Evolutionary conservation across 2,329 filamentous ascomycete genomes (phyloP), one percentile per base, ranked within the genome.

Genomic region (Beauveria pseudobassiana): DNA sequence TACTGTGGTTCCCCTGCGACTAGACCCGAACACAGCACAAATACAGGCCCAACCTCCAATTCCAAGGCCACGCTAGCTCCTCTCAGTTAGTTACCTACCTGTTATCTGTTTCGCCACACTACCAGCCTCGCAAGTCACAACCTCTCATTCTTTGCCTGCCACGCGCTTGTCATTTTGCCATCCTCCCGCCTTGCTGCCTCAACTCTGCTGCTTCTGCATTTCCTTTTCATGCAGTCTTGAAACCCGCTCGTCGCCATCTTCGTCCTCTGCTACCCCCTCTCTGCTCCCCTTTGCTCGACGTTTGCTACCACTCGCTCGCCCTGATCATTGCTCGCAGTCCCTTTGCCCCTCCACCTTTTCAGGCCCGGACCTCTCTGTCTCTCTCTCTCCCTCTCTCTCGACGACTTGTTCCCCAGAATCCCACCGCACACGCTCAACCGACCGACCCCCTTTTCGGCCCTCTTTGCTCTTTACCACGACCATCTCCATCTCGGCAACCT

Each of bases 191-290:
- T 61, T 50, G 26, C 46, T 54, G 40, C 42, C 20, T 60, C 57
- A 52, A 61, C 42, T 48, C 34, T 38, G 34, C 34, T 61, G 58
- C 49, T 54, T 48, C 58, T 52, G 43, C 54, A 49, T 48, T 42
- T 43, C 40, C 38, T 48, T 59, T 51, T 53, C 38, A 53, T 48
- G 58, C 58, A 61, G 50, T 43, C 50, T 61, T 54, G 58, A 61
- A 61, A 61, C 49, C 58, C 26, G 28, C 58, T 53, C 46, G 22
- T 52, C 40, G 48, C 42, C 49, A 40, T 61, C 50, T 26, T 54
- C 50, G 30, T 12, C 38, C 40, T 43, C 8, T 40, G 9, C 28
- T 38, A 18, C 52, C n/a, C 28, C 28, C 14, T 43, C 12, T 57
- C n/a, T 40, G n/a, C 20, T 57, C 28, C 14, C 42, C 12, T 57